These are phyloP conservation scores for Xanthoconium separans DNA, from an alignment of 1,284 basidiomycete species.

Conservation along the genomic window DNA sequence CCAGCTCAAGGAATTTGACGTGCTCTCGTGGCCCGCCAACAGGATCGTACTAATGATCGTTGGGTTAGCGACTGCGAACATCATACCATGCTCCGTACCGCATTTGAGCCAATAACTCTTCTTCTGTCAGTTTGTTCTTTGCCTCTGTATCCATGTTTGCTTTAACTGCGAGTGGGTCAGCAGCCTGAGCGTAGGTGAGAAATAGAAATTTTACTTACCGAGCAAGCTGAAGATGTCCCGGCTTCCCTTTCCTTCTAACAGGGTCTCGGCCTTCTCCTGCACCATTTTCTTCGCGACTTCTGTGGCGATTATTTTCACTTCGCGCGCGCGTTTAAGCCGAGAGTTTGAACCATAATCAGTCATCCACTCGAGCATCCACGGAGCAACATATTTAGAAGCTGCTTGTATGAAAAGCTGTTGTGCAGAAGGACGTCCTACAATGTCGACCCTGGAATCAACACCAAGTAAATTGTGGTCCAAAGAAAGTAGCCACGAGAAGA, in stretches of 20 bases:
- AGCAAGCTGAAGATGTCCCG: constrained; percentile 46
- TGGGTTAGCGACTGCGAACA: background rate
- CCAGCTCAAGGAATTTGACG: constrained; percentile 44
- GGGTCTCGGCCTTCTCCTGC: constrained; percentile 39
- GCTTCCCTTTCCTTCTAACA: constrained; percentile 29
- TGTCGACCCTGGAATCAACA: constrained; percentile 17
- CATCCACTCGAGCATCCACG: constrained; percentile 37
- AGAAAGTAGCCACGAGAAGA: constrained; percentile 5
- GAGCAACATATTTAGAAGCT: constrained; percentile 20
- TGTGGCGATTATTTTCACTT: constrained; percentile 26
- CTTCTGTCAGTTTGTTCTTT: constrained; percentile 44
- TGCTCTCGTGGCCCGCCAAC: constrained; percentile 54
- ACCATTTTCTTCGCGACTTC: constrained; percentile 41
- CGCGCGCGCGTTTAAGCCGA: constrained; percentile 37
- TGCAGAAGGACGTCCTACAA: constrained; percentile 26
- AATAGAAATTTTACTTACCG: constrained; percentile 25
- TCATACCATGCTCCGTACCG: constrained; percentile 30
- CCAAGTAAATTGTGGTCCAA: background rate
- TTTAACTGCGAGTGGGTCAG: constrained; percentile 39
- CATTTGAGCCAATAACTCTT: constrained; percentile 57
- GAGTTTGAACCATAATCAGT: constrained; percentile 36
- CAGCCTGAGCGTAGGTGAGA: background rate
- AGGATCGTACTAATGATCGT: constrained; percentile 36
- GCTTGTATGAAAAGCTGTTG: constrained; percentile 22
- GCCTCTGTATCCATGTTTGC: constrained; percentile 50